A percentile compares a stretch with the other conserved stretches of the same genome.
phyloP scores from a whole-genome alignment of 257 asterid species.

The Ilex asprella region DNA sequence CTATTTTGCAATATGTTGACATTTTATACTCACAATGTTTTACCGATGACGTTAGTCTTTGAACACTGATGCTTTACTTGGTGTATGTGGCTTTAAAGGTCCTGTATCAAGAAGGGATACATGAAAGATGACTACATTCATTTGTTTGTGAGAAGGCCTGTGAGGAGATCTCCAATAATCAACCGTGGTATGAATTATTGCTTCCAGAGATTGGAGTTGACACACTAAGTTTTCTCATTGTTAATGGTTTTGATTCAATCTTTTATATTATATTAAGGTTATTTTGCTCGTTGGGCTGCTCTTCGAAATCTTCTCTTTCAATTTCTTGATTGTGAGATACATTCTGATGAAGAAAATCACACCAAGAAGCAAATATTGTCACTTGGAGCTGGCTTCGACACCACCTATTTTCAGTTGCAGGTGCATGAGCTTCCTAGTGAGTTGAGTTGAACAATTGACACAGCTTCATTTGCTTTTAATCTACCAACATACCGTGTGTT shows the following conservation, averaged over 20 bases:
- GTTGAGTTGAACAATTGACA: too few species aligned
- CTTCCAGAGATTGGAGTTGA: slow-evolving; percentile 5
- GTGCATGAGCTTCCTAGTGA: slow-evolving; percentile 39
- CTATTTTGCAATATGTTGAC: too few species aligned
- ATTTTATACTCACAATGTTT: too few species aligned
- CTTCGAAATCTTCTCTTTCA: slow-evolving; percentile 69
- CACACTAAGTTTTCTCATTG: background rate
- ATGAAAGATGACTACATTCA: slow-evolving; percentile 80
- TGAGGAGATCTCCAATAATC: slow-evolving; percentile 90
- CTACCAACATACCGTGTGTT: too few species aligned
- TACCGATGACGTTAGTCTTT: background rate
- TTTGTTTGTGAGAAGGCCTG: slow-evolving; percentile 72
- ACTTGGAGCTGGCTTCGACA: slow-evolving; percentile 96
- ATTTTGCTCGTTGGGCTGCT: slow-evolving; percentile 91
- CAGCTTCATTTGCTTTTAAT: too few species aligned
- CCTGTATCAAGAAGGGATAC: slow-evolving; percentile 84
- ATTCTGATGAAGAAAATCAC: slow-evolving; percentile 29
- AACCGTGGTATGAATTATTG: slow-evolving; percentile 60
- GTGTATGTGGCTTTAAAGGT: slow-evolving; percentile 29
- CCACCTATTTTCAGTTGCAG: slow-evolving; percentile 87
- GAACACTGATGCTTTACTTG: background rate
- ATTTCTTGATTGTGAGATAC: slow-evolving; percentile 56
- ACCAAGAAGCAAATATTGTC: slow-evolving; percentile 78
- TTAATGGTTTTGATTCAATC: slow-evolving; percentile 12
- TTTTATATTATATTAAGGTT: slow-evolving; percentile 41